Conservation (phyloP, 2,329 filamentous ascomycete genomes). For the Ramularia endophylla region DNA sequence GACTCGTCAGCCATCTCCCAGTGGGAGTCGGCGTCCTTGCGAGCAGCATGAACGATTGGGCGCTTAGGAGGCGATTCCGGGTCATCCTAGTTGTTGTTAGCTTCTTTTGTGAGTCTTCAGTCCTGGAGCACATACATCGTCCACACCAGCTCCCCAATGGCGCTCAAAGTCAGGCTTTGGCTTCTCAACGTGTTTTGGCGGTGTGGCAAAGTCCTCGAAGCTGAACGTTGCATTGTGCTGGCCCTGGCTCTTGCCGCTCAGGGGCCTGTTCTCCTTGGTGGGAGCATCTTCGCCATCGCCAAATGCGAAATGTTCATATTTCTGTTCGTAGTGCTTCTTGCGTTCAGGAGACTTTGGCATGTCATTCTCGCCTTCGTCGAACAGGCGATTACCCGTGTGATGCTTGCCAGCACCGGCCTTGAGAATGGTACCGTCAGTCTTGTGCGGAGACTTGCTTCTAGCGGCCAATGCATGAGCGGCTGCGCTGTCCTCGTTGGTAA, state of each 20-base stretch:
- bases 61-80: constrained; percentile 54
- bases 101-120: no score
- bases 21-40: constrained; percentile 74
- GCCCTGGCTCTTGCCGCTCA: constrained; percentile 29
- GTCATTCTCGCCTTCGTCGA: constrained; percentile 49
- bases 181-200: constrained; percentile 65
- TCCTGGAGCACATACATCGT: constrained; percentile 45
- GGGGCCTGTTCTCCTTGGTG: constrained; percentile 17
- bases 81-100: no score
- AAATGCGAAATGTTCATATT: constrained; percentile 83
- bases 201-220: constrained; percentile 83
- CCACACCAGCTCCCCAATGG: constrained; percentile 70
- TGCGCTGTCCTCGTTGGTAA: constrained; percentile 44
- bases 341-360: constrained; percentile 35
- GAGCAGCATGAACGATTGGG: constrained; percentile 58
- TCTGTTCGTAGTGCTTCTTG: constrained; percentile 64
- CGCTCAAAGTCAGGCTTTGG: constrained; percentile 63
- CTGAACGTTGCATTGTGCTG: constrained; percentile 64
- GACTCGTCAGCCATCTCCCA: constrained; percentile 78
- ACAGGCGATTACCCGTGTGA: constrained; percentile 50
- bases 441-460: constrained; percentile 30
- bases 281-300: constrained; percentile 53
- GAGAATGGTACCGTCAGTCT: constrained; percentile 33
- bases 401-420: constrained; percentile 48
- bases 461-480: constrained; percentile 18